phyloP scores from a whole-genome alignment of 441 rosid species.

The Breynia disticha region DNA sequence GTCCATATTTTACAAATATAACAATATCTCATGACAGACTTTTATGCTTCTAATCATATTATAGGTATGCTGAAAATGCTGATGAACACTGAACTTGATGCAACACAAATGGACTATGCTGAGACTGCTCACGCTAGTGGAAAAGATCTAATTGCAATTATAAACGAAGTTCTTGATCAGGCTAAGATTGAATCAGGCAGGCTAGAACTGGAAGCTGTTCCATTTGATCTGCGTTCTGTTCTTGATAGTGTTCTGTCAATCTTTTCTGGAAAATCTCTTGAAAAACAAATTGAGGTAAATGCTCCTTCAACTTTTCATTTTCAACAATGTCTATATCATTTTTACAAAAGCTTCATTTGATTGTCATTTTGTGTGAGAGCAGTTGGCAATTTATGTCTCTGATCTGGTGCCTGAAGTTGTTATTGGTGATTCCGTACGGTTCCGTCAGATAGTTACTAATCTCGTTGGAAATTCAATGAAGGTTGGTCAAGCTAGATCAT shows the following conservation, averaged over 20 bases:
- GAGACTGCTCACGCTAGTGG: slow-evolving; percentile 89
- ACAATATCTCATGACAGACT: slow-evolving; percentile 10
- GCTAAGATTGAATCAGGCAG: slow-evolving; percentile 97
- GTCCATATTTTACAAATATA: slow-evolving; percentile 5
- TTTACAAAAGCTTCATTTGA: slow-evolving; percentile 16
- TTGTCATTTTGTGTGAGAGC: slow-evolving; percentile 24
- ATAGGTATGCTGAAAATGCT: slow-evolving; percentile 93
- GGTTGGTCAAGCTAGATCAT: slow-evolving; percentile 30
- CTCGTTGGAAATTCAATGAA: slow-evolving; percentile 93
- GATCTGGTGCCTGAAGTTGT: slow-evolving; percentile 68
- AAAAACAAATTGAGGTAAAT: slow-evolving; percentile 78
- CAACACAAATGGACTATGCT: slow-evolving; percentile 66
- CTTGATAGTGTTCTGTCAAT: slow-evolving; percentile 76
- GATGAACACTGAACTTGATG: slow-evolving; percentile 82
- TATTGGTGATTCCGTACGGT: slow-evolving; percentile 78
- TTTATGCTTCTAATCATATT: slow-evolving; percentile 16
- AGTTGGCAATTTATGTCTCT: slow-evolving; percentile 88
- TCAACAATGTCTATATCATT: slow-evolving; percentile 7
- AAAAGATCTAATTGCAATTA: slow-evolving; percentile 67
- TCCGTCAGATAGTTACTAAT: slow-evolving; percentile 84
- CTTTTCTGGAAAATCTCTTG: slow-evolving; percentile 58
- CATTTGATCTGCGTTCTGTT: slow-evolving; percentile 65
- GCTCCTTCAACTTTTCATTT: slow-evolving; percentile 3
- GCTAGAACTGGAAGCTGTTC: slow-evolving; percentile 81
- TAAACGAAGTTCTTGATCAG: slow-evolving; percentile 92